Evolutionary conservation across 495 filamentous ascomycete genomes (phyloP).

Genomic region (Tuber calosporum): DNA sequence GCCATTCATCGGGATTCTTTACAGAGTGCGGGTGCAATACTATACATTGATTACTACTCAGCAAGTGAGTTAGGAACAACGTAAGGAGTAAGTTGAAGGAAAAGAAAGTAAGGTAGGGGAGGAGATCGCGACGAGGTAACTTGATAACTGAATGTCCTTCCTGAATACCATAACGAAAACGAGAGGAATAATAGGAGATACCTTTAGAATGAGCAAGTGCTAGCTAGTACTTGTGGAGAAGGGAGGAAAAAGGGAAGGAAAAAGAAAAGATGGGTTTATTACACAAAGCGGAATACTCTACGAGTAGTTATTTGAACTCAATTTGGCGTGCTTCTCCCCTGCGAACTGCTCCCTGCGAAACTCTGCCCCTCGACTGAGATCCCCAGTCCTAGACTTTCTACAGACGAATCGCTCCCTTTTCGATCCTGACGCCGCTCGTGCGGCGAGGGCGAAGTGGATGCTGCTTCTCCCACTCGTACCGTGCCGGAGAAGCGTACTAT

Average conservation of each 20-base stretch:
- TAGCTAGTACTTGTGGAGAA: background rate
- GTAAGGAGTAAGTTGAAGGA: background rate
- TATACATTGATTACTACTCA: background rate
- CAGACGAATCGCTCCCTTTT: slow-evolving; percentile 8
- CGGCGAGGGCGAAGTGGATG: background rate
- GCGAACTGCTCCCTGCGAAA: slow-evolving; percentile 11
- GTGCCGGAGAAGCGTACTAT: background rate
- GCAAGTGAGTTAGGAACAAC: background rate
- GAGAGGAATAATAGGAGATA: background rate
- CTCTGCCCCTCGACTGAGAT: slow-evolving; percentile 32
- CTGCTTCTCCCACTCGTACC: background rate
- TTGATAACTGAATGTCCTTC: background rate
- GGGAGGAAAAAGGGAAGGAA: background rate
- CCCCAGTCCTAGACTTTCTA: slow-evolving; percentile 10
- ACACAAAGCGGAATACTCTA: background rate
- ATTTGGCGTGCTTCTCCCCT: background rate
- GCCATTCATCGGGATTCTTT: background rate
- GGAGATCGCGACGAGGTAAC: background rate
- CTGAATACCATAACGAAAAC: background rate
- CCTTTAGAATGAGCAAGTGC: no score
- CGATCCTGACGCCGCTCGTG: background rate
- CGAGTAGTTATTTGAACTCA: background rate
- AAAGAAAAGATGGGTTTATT: background rate
- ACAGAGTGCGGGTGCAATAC: background rate
- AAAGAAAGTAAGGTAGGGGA: background rate